Percentiles rank a stretch among this genome's conserved stretches.
phyloP scores from a whole-genome alignment of 495 filamentous ascomycete genomes.

The Lasiosphaeris hirsuta region DNA sequence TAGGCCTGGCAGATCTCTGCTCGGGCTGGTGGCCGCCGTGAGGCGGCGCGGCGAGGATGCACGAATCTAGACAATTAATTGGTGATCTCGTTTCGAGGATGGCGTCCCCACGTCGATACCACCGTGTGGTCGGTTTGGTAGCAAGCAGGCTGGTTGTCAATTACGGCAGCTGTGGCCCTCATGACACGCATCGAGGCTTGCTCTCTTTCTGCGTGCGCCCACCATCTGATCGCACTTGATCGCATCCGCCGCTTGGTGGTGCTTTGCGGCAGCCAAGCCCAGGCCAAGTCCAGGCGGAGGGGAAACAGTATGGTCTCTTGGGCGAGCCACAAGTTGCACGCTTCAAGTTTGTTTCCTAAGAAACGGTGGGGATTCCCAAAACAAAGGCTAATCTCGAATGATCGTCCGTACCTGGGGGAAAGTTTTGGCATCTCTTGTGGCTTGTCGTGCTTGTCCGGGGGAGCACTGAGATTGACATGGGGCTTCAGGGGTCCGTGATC shows the following conservation, averaged over 20 bases:
- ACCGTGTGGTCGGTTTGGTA: slow-evolving; percentile 23
- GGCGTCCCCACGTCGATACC: slow-evolving; percentile 13
- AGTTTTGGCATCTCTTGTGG: slow-evolving; percentile 13
- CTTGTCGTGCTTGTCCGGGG: slow-evolving; percentile 7
- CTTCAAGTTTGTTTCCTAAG: slow-evolving; percentile 27
- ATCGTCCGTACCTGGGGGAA: slow-evolving; percentile 8
- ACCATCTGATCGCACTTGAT: too few relatives aligned
- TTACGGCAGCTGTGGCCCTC: not conserved
- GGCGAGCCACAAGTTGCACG: too few relatives aligned
- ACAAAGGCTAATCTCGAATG: slow-evolving; percentile 35
- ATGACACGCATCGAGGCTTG: too few relatives aligned
- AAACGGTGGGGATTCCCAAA: slow-evolving; percentile 31
- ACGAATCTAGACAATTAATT: not conserved
- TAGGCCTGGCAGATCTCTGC: slow-evolving; percentile 14
- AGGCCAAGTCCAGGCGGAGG: too few relatives aligned
- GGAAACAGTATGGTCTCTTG: not conserved
- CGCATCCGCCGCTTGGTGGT: too few relatives aligned
- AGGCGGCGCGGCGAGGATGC: not conserved
- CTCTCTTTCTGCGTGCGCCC: too few relatives aligned
- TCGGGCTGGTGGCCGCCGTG: not conserved
- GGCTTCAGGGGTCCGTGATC: slow-evolving; percentile 30
- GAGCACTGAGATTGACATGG: slow-evolving; percentile 16
- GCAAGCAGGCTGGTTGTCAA: not conserved
- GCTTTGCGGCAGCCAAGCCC: too few relatives aligned
- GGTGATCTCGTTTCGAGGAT: slow-evolving; percentile 20